phyloP scores from a whole-genome alignment of 2,329 filamentous ascomycete genomes.

The Pseudocercospora ulei region DNA sequence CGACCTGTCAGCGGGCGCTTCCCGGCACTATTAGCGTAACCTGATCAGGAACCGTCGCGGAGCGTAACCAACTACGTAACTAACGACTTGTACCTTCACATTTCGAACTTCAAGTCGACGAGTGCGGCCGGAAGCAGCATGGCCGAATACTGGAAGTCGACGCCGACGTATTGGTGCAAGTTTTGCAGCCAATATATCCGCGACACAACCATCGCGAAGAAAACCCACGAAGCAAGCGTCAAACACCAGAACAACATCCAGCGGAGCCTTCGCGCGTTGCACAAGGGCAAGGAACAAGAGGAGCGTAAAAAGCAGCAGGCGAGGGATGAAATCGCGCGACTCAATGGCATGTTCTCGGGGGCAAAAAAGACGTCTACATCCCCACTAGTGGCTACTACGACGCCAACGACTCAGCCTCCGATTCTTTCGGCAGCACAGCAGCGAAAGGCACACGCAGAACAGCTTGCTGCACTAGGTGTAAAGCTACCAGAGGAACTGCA shows the following conservation, averaged over 20 bases:
- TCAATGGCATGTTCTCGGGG: slow-evolving; percentile 64
- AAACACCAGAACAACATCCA: slow-evolving; percentile 58
- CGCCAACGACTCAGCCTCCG: slow-evolving; percentile 26
- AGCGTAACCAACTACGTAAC: too few species aligned
- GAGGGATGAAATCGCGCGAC: slow-evolving; percentile 70
- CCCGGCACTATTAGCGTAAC: too few species aligned
- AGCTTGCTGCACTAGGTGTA: slow-evolving; percentile 79
- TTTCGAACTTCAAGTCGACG: too few species aligned
- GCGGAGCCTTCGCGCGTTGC: slow-evolving; percentile 78
- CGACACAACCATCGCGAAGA: slow-evolving; percentile 81
- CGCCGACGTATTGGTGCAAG: slow-evolving; percentile 96
- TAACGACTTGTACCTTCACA: too few species aligned
- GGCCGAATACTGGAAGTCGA: slow-evolving; percentile 99
- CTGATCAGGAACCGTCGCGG: too few species aligned
- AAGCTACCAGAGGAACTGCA: slow-evolving; percentile 69
- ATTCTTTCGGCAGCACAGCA: slow-evolving; percentile 51
- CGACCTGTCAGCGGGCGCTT: too few species aligned
- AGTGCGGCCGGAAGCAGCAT: too few species aligned
- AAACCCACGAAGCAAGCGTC: slow-evolving; percentile 36
- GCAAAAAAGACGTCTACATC: slow-evolving; percentile 30
- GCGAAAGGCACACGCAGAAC: slow-evolving; percentile 72
- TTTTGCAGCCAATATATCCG: slow-evolving; percentile 84
- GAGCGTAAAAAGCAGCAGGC: slow-evolving; percentile 70
- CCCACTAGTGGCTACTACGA: slow-evolving; percentile 24
- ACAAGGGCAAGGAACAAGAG: slow-evolving; percentile 71